phyloP scores from a whole-genome alignment of 1,139 yeast genomes.

The Nakaseomyces bracarensis region DNA sequence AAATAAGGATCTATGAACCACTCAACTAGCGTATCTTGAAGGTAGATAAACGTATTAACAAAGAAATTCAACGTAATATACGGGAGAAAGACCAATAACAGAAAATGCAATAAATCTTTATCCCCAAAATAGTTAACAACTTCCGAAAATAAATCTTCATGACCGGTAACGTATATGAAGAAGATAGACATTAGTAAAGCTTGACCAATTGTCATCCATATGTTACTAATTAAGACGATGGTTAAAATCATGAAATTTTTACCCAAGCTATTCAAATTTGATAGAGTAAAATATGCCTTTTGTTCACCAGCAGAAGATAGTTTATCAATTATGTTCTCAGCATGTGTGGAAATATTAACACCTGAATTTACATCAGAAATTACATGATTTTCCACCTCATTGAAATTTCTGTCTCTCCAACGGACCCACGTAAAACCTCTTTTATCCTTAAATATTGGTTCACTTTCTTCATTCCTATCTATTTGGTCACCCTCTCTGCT shows the following conservation, averaged over 20 bases:
- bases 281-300: slow-evolving; percentile 3
- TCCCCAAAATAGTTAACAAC: slow-evolving; percentile 29
- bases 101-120: slow-evolving; percentile 18
- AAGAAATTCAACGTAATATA: slow-evolving; percentile 19
- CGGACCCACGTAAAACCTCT: slow-evolving; percentile 8
- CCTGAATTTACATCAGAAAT: neutral
- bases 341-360: neutral
- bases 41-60: slow-evolving; percentile 16
- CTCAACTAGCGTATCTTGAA: slow-evolving; percentile 5
- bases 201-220: slow-evolving; percentile 24
- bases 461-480: slow-evolving; percentile 5
- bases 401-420: slow-evolving; percentile 1
- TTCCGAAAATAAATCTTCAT: slow-evolving; percentile 24
- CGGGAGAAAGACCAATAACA: slow-evolving; percentile 22
- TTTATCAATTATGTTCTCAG: slow-evolving; percentile 7
- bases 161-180: slow-evolving; percentile 31
- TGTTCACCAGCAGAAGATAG: slow-evolving; percentile 10
- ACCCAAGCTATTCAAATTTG: neutral
- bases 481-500: slow-evolving; percentile 3
- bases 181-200: slow-evolving; percentile 29
- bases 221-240: slow-evolving; percentile 19
- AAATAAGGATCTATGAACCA: slow-evolving; percentile 8
- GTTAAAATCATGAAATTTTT: slow-evolving; percentile 9
- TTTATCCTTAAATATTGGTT: slow-evolving; percentile 4
- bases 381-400: neutral